A percentile compares a stretch with the other conserved stretches of the same genome.
Evolutionary conservation across 2,329 filamentous ascomycete genomes (phyloP).

Genomic region (Ophiostoma ulmi): DNA sequence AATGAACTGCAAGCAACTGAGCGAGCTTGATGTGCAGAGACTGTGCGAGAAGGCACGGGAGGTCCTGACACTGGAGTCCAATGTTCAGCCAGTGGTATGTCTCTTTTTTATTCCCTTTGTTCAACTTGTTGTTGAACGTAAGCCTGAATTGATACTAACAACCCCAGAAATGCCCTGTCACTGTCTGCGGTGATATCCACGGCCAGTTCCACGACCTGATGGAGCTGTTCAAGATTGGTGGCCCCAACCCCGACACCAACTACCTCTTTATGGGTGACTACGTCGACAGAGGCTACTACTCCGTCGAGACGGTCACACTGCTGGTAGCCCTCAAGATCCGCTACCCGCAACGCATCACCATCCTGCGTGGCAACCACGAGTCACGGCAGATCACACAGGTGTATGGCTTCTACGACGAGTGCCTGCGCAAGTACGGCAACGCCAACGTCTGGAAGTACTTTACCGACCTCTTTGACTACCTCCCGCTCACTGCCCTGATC

Average conservation of each 20-base stretch:
- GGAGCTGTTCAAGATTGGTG: constrained; percentile 99
- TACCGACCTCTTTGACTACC: constrained; percentile 97
- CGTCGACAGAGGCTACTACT: constrained; percentile 98
- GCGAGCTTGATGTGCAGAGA: constrained; percentile 89
- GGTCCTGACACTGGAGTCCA: constrained; percentile 94
- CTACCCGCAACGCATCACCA: constrained; percentile 96
- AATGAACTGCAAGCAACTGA: constrained; percentile 97
- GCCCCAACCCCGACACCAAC: constrained; percentile 96
- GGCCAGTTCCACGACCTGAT: constrained; percentile 98
- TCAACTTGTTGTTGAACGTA: not conserved
- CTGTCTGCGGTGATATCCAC: constrained; percentile 97
- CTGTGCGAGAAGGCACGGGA: constrained; percentile 98
- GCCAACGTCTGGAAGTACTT: constrained; percentile 99
- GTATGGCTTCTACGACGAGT: constrained; percentile 99
- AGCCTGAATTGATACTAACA: not conserved
- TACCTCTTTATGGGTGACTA: constrained; percentile 99
- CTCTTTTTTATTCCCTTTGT: not conserved
- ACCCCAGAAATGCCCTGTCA: constrained; percentile 88
- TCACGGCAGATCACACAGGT: constrained; percentile 98
- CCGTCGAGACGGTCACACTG: constrained; percentile 94
- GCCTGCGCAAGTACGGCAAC: constrained; percentile 96
- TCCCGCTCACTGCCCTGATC: constrained; percentile 92
- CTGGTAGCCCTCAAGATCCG: constrained; percentile 96
- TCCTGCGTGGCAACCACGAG: constrained; percentile 98
- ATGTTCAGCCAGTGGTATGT: constrained; percentile 95